Base-by-base conservation (phyloP, 1,284 basidiomycete species). In the Tilletia walkeri region DNA sequence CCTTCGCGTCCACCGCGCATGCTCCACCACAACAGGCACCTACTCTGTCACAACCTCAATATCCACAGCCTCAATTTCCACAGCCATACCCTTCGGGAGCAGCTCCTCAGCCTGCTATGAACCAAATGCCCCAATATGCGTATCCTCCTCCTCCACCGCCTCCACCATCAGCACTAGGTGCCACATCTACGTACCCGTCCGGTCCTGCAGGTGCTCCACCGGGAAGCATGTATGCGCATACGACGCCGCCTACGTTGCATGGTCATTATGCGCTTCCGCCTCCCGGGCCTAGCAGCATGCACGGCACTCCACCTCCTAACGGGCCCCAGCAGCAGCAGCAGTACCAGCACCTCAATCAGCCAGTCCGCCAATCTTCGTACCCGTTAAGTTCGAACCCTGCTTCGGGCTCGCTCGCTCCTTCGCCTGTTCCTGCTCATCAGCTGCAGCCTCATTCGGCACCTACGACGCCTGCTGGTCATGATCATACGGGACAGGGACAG, bases 151-250 rank as follows among this genome's bases (percentile, higher is more conserved):
- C 50, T 53, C 50, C 34, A 18, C 59, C 59, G 36, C 24, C 24
- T 30, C 24, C 24, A 30, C 24, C 24, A 30, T 30, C 24, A 30
- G 24, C 24, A 30, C 24, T 30, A 30, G 39, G 59, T 20, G 36
- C 59, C 18, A 63, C 36, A 14, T 36, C 59, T 14, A 63, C 59
- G n/a, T 68, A 71, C 3, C 69, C 72, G 16, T 76, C 75, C 0
- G 72, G 72, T 14, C 49, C 73, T 30, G 73, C 73, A 3, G 71
- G 71, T 1, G 67, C 74, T 24, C 69, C 74, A 7, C 63, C 67
- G 30, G 45, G 66, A 1, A 66, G 67, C n/a, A 69, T 65, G 18
- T 68, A 66, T n/a, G n/a, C 49, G 38, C 38, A 50, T 68, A 18
- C 67, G 20, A 47, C 66, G n/a, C 54, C 67, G 34, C 56, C 67